A percentile compares a stretch with the other conserved stretches of the same genome.
Conservation (phyloP, 495 filamentous ascomycete species). For the Aspergillus conjunctus region DNA sequence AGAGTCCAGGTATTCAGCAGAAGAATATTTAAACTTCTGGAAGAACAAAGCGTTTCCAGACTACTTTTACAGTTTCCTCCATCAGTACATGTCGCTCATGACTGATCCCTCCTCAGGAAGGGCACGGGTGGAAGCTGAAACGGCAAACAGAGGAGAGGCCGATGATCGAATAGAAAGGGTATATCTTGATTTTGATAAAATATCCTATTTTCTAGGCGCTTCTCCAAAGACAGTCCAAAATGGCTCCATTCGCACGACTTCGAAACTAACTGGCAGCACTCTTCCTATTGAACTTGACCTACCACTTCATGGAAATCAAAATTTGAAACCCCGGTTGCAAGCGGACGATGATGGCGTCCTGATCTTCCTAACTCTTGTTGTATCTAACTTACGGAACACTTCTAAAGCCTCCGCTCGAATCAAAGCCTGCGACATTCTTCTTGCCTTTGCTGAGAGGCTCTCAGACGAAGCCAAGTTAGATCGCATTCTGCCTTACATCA, state of each 20-base stretch:
- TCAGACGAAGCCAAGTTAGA: slow-evolving; percentile 98
- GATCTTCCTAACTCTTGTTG: slow-evolving; percentile 86
- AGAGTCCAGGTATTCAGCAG: slow-evolving; percentile 86
- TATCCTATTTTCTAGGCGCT: slow-evolving; percentile 82
- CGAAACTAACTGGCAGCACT: slow-evolving; percentile 42
- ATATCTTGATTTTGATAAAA: slow-evolving; percentile 95
- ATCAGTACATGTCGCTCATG: slow-evolving; percentile 95
- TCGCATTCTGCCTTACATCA: slow-evolving; percentile 86
- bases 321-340: slow-evolving; percentile 36
- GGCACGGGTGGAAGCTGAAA: slow-evolving; percentile 60
- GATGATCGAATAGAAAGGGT: slow-evolving; percentile 93
- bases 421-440: slow-evolving; percentile 87
- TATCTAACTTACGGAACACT: slow-evolving; percentile 85
- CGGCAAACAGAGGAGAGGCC: slow-evolving; percentile 72
- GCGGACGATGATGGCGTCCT: slow-evolving; percentile 89
- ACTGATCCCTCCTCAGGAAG: slow-evolving; percentile 89
- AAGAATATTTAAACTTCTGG: slow-evolving; percentile 93
- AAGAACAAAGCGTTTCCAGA: slow-evolving; percentile 88
- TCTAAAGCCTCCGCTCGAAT: slow-evolving; percentile 83
- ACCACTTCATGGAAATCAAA: slow-evolving; percentile 74
- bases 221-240: slow-evolving; percentile 25
- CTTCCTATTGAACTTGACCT: slow-evolving; percentile 87
- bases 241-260: slow-evolving; percentile 26
- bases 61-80: slow-evolving; percentile 96
- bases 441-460: slow-evolving; percentile 87